Conservation (phyloP, 768 basidiomycete species). For the Russula earlei region DNA sequence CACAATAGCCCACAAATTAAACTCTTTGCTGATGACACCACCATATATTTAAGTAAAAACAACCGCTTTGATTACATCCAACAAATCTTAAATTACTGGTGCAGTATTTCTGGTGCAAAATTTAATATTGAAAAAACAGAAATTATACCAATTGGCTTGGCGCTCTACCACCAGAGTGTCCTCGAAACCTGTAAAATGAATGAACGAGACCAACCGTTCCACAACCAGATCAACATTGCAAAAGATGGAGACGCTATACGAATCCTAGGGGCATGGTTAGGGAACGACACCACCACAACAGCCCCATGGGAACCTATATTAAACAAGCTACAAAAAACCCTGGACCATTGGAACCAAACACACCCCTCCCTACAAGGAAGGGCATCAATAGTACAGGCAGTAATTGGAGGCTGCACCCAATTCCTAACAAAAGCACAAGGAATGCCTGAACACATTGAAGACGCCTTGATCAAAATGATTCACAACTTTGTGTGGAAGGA, state of each 20-base stretch:
- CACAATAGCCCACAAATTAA: background rate
- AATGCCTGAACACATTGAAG: background rate
- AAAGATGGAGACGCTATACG: background rate
- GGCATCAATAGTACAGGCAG: background rate
- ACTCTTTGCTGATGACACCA: background rate
- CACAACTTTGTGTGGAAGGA: constrained; percentile 20
- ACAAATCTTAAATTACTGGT: constrained; percentile 21
- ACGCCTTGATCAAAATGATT: too few species aligned
- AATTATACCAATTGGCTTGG: constrained; percentile 28
- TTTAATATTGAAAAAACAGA: constrained; percentile 37
- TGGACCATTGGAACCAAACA: background rate
- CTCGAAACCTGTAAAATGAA: background rate
- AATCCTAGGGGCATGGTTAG: background rate
- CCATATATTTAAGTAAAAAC: background rate
- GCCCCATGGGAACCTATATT: background rate
- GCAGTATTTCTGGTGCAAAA: constrained; percentile 31
- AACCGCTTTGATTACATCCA: background rate
- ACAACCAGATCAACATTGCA: background rate
- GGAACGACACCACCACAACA: background rate
- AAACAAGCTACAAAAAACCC: background rate
- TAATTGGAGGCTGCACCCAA: background rate
- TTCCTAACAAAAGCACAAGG: background rate
- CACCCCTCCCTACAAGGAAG: background rate
- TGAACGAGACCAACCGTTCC: background rate
- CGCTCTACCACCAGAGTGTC: constrained; percentile 2